Evolutionary conservation across 2,329 filamentous ascomycete genomes (phyloP).

Genomic region (Fusarium virguliforme): DNA sequence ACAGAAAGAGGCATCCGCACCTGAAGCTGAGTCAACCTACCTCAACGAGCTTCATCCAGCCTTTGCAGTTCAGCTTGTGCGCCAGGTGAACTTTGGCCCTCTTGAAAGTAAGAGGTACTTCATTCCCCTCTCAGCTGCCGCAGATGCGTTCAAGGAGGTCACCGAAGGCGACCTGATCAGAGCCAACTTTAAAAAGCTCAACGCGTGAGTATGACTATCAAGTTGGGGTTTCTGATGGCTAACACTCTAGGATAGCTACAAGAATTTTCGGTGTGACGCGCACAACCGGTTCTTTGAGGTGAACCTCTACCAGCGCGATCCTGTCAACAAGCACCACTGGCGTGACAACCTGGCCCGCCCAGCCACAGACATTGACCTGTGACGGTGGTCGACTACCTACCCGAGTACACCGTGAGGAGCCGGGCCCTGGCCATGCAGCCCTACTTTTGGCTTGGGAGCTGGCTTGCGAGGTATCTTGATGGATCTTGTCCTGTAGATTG

Average conservation of each 20-base stretch:
- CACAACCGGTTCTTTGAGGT: constrained; percentile 37
- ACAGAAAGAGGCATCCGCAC: not conserved
- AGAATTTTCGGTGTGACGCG: constrained; percentile 27
- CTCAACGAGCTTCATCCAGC: not conserved
- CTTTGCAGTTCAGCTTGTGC: constrained; percentile 30
- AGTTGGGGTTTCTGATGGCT: not conserved
- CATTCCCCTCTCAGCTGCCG: not conserved
- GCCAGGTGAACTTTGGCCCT: constrained; percentile 32
- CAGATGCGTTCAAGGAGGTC: constrained; percentile 11
- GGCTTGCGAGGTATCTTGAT: not conserved
- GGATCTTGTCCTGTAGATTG: not conserved
- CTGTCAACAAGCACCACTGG: constrained; percentile 35
- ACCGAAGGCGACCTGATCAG: constrained; percentile 14
- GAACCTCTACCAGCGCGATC: constrained; percentile 34
- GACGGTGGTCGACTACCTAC: not conserved
- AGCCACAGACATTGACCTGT: constrained; percentile 19
- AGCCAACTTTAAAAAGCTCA: constrained; percentile 33
- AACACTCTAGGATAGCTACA: constrained; percentile 13
- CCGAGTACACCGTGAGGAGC: not conserved
- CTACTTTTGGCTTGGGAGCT: not conserved
- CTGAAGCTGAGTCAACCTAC: not conserved
- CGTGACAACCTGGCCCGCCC: constrained; percentile 26
- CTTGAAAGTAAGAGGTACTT: constrained; percentile 32
- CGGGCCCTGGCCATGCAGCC: not conserved
- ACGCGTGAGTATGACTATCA: constrained; percentile 13